Percentiles rank a stretch among this genome's conserved stretches.
phyloP scores from a whole-genome alignment of 2,329 filamentous ascomycete genomes.

The Hortaea sp. region DNA sequence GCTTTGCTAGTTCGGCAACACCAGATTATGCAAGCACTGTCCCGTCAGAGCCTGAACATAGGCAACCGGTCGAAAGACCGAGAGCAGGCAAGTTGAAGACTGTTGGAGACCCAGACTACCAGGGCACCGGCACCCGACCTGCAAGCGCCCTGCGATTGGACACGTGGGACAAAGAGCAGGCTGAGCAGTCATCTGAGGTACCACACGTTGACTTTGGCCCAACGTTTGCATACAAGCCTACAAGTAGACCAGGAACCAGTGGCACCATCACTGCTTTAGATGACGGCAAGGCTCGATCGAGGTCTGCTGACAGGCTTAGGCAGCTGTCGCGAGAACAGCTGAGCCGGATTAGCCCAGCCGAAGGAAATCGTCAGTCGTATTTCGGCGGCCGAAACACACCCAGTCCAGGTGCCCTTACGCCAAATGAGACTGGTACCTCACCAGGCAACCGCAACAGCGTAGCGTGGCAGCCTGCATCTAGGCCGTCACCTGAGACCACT shows the following conservation, averaged over 20 bases:
- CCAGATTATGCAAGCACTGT: conserved; percentile 69
- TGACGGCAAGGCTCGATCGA: conserved; percentile 13
- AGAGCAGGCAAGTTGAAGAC: conserved; percentile 73
- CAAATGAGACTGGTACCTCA: conserved; percentile 17
- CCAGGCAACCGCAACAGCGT: conserved; percentile 53
- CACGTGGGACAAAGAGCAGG: conserved; percentile 25
- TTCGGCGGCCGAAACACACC: conserved; percentile 21
- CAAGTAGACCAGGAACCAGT: conserved; percentile 45
- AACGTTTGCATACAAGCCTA: conserved; percentile 58
- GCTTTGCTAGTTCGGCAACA: conserved; percentile 3
- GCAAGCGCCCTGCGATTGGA: conserved; percentile 19
- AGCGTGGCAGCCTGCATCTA: conserved; percentile 66
- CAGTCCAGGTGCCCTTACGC: conserved; percentile 14
- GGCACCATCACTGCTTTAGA: conserved; percentile 36
- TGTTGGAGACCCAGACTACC: conserved; percentile 49
- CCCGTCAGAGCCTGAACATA: conserved; percentile 33
- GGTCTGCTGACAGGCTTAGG: conserved; percentile 18
- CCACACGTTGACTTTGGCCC: conserved; percentile 78
- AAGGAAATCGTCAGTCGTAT: conserved; percentile 23
- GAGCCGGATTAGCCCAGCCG: conserved; percentile 12
- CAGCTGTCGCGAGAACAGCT: conserved; percentile 13
- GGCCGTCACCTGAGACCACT: conserved; percentile 33
- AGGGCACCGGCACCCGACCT: conserved; percentile 31
- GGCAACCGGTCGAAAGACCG: conserved; percentile 51
- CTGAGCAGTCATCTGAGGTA: conserved; percentile 43